These are phyloP conservation scores for Baudoinia panamericana DNA, from an alignment of 495 filamentous ascomycete genomes.

Conservation along the genomic window DNA sequence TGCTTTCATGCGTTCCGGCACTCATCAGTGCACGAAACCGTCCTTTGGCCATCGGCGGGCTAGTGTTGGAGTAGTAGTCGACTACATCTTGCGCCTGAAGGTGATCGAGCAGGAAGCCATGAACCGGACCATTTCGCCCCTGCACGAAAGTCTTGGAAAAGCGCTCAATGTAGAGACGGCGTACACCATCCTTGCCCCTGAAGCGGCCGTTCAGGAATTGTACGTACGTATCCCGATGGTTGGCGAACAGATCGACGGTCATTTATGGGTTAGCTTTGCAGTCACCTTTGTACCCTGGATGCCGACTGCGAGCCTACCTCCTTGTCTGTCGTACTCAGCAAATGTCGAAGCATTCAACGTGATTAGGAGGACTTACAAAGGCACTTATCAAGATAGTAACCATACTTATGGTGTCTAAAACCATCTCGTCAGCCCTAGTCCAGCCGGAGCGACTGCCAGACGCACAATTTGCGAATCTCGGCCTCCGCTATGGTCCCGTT, in stretches of 20 bases:
- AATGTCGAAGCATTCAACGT: too few relatives aligned
- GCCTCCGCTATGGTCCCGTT: constrained; percentile 5
- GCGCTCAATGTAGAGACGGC: constrained; percentile 40
- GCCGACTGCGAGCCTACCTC: constrained; percentile 27
- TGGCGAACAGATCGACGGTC: constrained; percentile 40
- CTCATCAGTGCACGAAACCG: constrained; percentile 44
- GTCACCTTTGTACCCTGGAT: neutral
- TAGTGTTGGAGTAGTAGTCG: constrained; percentile 30
- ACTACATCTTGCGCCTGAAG: constrained; percentile 41
- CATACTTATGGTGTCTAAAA: constrained; percentile 39
- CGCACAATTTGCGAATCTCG: constrained; percentile 37
- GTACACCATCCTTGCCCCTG: constrained; percentile 39
- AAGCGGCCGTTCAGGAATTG: constrained; percentile 44
- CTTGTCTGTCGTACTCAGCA: too few relatives aligned
- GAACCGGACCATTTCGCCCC: constrained; percentile 42
- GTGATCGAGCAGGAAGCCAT: constrained; percentile 43
- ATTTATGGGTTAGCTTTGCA: constrained; percentile 8
- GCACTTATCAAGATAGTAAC: constrained; percentile 48
- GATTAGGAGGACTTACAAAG: constrained; percentile 24
- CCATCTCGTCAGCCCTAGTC: neutral
- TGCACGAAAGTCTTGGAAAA: constrained; percentile 31
- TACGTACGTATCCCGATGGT: constrained; percentile 42
- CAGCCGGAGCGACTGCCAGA: neutral
- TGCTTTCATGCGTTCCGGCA: constrained; percentile 38
- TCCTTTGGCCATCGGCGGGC: constrained; percentile 33